phyloP scores from a whole-genome alignment of 176 grass and related monocot genomes.

The Calamus simplicifolius region DNA sequence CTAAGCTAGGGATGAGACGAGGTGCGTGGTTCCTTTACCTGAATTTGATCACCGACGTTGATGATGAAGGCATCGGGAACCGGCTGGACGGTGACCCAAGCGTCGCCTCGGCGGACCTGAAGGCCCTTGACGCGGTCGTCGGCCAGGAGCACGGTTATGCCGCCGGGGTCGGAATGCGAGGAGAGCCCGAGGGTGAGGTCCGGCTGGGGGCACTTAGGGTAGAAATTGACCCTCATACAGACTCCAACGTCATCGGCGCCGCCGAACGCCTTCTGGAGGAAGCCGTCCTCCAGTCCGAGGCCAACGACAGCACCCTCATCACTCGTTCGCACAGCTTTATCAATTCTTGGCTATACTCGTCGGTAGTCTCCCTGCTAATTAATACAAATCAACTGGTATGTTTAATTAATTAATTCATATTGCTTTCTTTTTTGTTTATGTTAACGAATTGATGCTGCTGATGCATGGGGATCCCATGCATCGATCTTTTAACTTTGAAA shows the following conservation, averaged over 20 bases:
- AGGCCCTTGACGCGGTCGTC: conserved; percentile 5
- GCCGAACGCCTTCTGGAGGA: background rate
- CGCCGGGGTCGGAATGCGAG: conserved; percentile 13
- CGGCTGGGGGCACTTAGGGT: conserved; percentile 1
- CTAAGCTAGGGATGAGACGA: too few species aligned
- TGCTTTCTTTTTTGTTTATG: too few species aligned
- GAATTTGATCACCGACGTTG: conserved; percentile 7
- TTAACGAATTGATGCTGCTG: too few species aligned
- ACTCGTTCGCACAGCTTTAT: background rate
- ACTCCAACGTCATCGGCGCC: background rate
- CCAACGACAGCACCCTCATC: background rate
- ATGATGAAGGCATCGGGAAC: background rate
- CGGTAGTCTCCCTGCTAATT: background rate
- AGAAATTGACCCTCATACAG: conserved; percentile 2
- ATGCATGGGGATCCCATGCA: too few species aligned
- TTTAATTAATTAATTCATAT: too few species aligned
- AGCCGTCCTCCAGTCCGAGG: background rate
- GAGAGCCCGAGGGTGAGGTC: conserved; percentile 3
- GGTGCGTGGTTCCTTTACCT: background rate
- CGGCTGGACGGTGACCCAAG: conserved; percentile 4
- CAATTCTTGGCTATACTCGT: background rate
- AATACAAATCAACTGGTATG: too few species aligned
- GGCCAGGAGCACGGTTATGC: background rate
- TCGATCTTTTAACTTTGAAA: too few species aligned
- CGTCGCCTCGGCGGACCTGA: background rate